Evolutionary conservation across 2,329 filamentous ascomycete species (phyloP).

Genomic region (Boeremia lycopersici): DNA sequence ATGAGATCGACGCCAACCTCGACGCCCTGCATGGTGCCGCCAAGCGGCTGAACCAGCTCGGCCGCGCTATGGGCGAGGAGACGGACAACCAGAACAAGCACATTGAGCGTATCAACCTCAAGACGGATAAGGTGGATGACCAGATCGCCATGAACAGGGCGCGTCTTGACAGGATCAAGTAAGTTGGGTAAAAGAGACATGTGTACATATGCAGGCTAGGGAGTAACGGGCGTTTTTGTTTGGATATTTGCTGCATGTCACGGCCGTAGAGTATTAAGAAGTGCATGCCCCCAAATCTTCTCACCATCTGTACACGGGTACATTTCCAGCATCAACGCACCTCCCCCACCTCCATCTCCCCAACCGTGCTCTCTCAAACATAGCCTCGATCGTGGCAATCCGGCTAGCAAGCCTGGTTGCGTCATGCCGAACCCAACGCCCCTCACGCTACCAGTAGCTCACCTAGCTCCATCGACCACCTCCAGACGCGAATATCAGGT

Average conservation of each 20-base stretch:
- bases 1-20: constrained; percentile 48
- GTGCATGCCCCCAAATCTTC: no score
- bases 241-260: background rate
- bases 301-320: no score
- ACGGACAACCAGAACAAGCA: constrained; percentile 77
- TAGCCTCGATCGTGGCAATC: no score
- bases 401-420: background rate
- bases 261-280: no score
- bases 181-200: constrained; percentile 14
- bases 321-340: no score
- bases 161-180: constrained; percentile 68
- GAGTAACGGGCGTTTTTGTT: background rate
- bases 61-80: constrained; percentile 75
- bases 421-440: background rate
- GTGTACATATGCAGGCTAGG: background rate
- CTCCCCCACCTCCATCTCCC: no score
- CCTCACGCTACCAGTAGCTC: background rate
- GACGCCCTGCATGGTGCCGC: constrained; percentile 67
- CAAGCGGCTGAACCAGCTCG: constrained; percentile 73
- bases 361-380: no score
- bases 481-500: no score
- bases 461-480: no score
- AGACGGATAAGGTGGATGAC: constrained; percentile 82
- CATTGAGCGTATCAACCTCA: constrained; percentile 77
- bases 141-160: constrained; percentile 79